A percentile compares a stretch with the other conserved stretches of the same genome.
Evolutionary conservation across 2,329 filamentous ascomycete species (phyloP).

Genomic region (Claviceps paspali): DNA sequence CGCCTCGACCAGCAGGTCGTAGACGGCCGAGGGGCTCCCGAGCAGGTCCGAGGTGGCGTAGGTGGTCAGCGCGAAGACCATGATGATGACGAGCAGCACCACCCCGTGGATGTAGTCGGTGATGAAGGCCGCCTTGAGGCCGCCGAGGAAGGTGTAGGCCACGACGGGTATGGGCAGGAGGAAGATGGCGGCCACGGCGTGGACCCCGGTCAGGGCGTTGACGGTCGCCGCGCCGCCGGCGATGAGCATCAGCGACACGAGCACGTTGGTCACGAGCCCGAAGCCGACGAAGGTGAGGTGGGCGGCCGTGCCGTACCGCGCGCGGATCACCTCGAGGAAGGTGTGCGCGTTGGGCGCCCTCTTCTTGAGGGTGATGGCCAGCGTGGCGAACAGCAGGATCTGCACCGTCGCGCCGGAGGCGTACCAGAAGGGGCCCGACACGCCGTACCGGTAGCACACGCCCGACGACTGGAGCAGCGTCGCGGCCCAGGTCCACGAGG

Average conservation of each 20-base stretch:
- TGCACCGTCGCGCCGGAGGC: constrained; percentile 65
- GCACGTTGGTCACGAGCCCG: constrained; percentile 68
- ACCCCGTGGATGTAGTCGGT: constrained; percentile 81
- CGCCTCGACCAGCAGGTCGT: constrained; percentile 59
- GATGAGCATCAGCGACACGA: constrained; percentile 79
- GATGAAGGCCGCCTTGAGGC: constrained; percentile 76
- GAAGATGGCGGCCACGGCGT: constrained; percentile 54
- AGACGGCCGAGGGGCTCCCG: constrained; percentile 63
- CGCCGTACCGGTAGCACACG: constrained; percentile 70
- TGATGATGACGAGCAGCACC: constrained; percentile 70
- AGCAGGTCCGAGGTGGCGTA: constrained; percentile 60
- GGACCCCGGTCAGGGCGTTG: constrained; percentile 25
- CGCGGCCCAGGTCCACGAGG: constrained; percentile 86
- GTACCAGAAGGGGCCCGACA: constrained; percentile 46
- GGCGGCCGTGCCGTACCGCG: constrained; percentile 56
- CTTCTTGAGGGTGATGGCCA: constrained; percentile 80
- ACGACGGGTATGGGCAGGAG: constrained; percentile 25
- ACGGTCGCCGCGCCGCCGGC: constrained; percentile 58
- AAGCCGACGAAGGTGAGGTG: constrained; percentile 74
- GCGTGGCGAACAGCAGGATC: constrained; percentile 76
- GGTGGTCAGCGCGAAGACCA: constrained; percentile 68
- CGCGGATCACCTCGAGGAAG: constrained; percentile 69
- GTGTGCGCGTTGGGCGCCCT: constrained; percentile 77
- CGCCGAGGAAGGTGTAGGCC: constrained; percentile 61
- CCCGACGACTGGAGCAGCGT: constrained; percentile 64